Conservation (phyloP, 176 grass and related monocot species). For the Bonia amplexicaulis region DNA sequence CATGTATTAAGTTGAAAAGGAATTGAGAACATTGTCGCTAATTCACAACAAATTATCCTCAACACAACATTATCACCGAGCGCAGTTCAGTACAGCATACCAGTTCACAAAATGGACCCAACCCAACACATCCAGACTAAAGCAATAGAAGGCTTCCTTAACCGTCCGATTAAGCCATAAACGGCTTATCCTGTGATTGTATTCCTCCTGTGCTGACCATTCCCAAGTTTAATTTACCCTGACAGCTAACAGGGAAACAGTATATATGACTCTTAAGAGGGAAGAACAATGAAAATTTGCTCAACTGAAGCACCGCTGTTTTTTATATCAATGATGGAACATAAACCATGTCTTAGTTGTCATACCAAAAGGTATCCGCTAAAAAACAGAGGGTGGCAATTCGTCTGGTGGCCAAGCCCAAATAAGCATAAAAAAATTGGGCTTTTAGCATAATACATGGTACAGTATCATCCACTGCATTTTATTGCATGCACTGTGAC, state of each 20-base stretch:
- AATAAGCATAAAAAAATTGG: neutral
- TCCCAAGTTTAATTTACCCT: neutral
- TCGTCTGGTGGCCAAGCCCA: neutral
- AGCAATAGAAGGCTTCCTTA: neutral
- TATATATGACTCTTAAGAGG: neutral
- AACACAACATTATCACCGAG: neutral
- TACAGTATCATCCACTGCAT: neutral
- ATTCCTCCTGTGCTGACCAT: neutral
- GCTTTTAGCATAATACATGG: neutral
- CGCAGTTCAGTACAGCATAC: neutral
- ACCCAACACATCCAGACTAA: neutral
- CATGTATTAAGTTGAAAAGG: neutral
- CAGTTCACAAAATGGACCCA: neutral
- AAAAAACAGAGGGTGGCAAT: neutral
- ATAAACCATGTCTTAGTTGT: neutral
- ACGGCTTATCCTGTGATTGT: neutral
- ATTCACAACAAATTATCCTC: neutral
- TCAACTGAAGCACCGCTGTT: neutral
- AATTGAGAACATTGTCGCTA: neutral
- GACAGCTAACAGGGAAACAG: neutral
- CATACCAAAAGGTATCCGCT: neutral
- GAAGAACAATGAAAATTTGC: neutral
- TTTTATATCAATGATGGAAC: neutral
- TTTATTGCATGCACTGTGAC: conserved; percentile 32
- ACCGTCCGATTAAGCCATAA: neutral